These are phyloP conservation scores for Malassezia caprae DNA, from an alignment of 1,284 basidiomycete genomes.

Conservation along the genomic window DNA sequence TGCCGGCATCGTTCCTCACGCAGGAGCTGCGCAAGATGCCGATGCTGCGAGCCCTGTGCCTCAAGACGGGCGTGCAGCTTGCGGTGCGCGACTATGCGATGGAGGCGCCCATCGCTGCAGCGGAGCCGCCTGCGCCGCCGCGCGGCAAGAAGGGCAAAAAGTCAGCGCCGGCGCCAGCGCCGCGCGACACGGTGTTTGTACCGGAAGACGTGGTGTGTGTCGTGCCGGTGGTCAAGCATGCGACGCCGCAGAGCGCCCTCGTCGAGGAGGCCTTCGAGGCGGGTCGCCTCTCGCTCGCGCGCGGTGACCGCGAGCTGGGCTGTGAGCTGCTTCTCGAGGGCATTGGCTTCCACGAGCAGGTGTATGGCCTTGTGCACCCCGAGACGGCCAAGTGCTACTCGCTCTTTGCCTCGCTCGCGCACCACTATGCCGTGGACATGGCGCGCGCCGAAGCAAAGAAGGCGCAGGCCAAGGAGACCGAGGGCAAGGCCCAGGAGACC, in stretches of 20 bases:
- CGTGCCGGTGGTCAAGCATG: conserved; percentile 53
- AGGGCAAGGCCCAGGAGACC: background rate
- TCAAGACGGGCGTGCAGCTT: conserved; percentile 54
- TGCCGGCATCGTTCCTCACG: conserved; percentile 49
- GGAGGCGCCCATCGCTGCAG: conserved; percentile 24
- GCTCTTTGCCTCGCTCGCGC: conserved; percentile 52
- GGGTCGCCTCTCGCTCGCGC: conserved; percentile 52
- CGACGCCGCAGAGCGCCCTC: conserved; percentile 51
- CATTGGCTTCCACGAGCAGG: conserved; percentile 55
- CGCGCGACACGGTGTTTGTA: conserved; percentile 50
- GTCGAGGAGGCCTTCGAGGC: conserved; percentile 55
- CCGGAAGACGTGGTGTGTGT: conserved; percentile 54
- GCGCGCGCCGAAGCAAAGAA: conserved; percentile 27
- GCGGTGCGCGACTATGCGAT: conserved; percentile 53
- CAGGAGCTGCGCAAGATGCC: conserved; percentile 49
- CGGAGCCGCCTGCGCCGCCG: conserved; percentile 7
- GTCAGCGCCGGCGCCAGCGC: conserved; percentile 17
- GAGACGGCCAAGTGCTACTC: conserved; percentile 55
- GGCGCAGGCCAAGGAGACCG: conserved; percentile 11
- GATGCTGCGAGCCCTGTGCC: conserved; percentile 53
- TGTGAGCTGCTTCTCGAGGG: conserved; percentile 55
- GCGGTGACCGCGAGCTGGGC: conserved; percentile 52
- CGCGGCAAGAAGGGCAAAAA: conserved; percentile 20
- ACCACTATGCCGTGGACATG: conserved; percentile 33
- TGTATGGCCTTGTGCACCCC: conserved; percentile 55